Percentiles rank a stretch among this genome's conserved stretches.
Conservation (phyloP, 116 monocot genomes). For the Thalassia testudinum region DNA sequence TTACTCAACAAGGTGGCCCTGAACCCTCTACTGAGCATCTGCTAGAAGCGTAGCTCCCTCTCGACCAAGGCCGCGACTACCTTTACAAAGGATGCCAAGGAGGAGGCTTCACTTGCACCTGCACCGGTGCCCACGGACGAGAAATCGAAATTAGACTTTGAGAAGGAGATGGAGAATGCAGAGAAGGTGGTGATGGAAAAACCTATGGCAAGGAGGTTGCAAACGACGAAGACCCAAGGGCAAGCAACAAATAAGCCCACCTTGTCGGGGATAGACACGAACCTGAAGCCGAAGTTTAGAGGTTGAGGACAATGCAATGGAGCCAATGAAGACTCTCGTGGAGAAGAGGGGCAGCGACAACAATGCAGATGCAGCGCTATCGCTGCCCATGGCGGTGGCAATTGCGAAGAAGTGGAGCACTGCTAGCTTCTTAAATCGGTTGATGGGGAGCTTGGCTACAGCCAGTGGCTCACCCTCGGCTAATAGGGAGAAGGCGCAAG, state of each 20-base stretch:
- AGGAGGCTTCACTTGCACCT: background rate
- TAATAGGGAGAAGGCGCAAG: conserved; percentile 4
- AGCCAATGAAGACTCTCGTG: background rate
- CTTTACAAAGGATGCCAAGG: conserved; percentile 6
- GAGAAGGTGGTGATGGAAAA: conserved; percentile 5
- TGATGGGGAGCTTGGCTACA: no score
- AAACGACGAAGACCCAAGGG: conserved; percentile 5
- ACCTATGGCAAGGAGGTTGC: conserved; percentile 6
- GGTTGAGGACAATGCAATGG: background rate
- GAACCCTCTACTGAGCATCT: conserved; percentile 15
- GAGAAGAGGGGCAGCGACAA: conserved; percentile 5
- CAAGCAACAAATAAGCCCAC: background rate
- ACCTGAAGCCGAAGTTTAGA: background rate
- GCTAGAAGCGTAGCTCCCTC: conserved; percentile 45
- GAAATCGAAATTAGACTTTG: conserved; percentile 8
- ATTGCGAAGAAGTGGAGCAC: conserved; percentile 40
- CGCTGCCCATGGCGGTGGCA: background rate
- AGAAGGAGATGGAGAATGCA: conserved; percentile 9
- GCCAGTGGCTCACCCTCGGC: conserved; percentile 2
- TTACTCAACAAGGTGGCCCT: background rate
- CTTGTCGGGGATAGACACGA: background rate
- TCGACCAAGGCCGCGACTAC: conserved; percentile 12
- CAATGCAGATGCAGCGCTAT: background rate
- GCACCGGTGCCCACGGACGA: conserved; percentile 4
- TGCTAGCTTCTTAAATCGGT: conserved; percentile 39